phyloP scores from a whole-genome alignment of 208 protist species.

The Kentomonas sorsogonicus region DNA sequence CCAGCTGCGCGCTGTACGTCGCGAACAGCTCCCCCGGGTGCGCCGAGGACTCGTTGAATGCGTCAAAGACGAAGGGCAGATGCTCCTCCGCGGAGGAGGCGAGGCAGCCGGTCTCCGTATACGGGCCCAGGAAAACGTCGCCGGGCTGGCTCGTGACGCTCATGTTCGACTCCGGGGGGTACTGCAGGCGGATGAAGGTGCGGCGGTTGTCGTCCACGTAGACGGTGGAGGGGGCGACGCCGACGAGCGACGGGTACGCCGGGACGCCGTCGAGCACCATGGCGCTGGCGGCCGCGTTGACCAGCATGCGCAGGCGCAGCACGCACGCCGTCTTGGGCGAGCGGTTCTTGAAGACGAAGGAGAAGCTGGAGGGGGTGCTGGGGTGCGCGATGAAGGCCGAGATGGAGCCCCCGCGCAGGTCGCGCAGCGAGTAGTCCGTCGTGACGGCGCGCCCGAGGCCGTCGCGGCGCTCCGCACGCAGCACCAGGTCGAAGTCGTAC shows the following conservation, averaged over 20 bases:
- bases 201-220: constrained; percentile 24
- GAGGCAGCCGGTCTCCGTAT: too few species aligned
- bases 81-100: too few species aligned
- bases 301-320: constrained; percentile 33
- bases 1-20: constrained; percentile 22
- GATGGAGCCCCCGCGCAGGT: constrained; percentile 57
- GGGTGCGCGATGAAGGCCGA: constrained; percentile 27
- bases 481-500: constrained; percentile 38
- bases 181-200: too few species aligned
- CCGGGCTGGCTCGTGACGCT: too few species aligned
- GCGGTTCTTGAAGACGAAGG: constrained; percentile 56
- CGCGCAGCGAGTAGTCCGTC: constrained; percentile 47
- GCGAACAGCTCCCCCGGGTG: neutral
- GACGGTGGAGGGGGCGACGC: constrained; percentile 44
- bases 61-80: too few species aligned
- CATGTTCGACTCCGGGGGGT: too few species aligned
- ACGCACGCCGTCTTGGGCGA: constrained; percentile 29
- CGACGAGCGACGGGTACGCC: constrained; percentile 38
- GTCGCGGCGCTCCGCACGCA: constrained; percentile 34
- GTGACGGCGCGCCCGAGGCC: constrained; percentile 10
- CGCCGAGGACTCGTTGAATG: too few species aligned
- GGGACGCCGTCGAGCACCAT: too few species aligned
- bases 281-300: constrained; percentile 14
- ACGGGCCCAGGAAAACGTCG: too few species aligned
- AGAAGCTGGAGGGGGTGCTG: constrained; percentile 23